Evolutionary conservation across 306 rosid genomes (phyloP), one percentile per base, ranked within the genome.

Genomic region (Chamaecrista fasciculata): DNA sequence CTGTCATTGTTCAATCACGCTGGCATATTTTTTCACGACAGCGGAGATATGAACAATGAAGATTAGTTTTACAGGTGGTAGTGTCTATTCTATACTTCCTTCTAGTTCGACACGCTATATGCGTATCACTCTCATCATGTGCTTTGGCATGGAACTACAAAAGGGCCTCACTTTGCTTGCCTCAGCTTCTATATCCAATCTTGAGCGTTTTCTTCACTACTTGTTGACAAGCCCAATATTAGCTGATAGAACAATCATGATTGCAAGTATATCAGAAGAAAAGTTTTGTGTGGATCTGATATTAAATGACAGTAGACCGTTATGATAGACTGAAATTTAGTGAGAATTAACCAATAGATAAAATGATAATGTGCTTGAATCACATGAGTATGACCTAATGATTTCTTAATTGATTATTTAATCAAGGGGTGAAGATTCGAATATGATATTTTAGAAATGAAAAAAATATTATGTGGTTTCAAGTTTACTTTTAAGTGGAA

Each of bases 1-100:
- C 83, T 83, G 8, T 81, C 81, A 40, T 73, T 86, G 81, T 91
- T 91, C 53, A 91, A 91, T 78, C 75, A 81, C 58, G 86, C 86
- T 31, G 96, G 97, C 12, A 77, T 94, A 18, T 86, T 81, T 74
- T 90, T 94, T 76, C 71, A 72, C 66, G 81, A 67, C 58, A 70
- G 46, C 25, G 70, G 81, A 20, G 75, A 76, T 33, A 29, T 20
- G 2, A 60, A 49, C 31, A 57, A 47, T 61, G 78, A 58, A 57
- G 83, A 76, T 14, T 14, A 77, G 37, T 26, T 55, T 72, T 44
- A 68, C 60, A 33, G 59, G 21, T 21, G 73, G 53, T 81, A 67
- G 79, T 68, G 70, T 66, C 24, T 70, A 61, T 4, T 48, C 24
- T 28, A 24, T 25, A 5, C 0, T 34, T 12, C 64, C 20, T 53